Conservation (phyloP, 2,329 filamentous ascomycete genomes). For the Cladosporium oxysporum region DNA sequence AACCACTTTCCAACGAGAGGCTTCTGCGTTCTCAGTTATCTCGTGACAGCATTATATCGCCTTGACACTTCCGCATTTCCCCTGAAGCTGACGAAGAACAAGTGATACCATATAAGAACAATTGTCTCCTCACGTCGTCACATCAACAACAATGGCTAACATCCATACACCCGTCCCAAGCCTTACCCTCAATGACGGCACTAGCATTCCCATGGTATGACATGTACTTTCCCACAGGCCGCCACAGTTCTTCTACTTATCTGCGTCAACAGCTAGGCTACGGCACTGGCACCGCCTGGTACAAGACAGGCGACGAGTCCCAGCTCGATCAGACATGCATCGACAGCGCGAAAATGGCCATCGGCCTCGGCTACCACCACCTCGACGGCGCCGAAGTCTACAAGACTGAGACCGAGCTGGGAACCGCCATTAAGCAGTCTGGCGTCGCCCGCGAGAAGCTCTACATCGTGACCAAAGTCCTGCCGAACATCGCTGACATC, state of each 20-base stretch:
- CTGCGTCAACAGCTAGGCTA: constrained; percentile 61
- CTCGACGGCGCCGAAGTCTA: constrained; percentile 72
- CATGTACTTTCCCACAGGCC: not conserved
- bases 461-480: constrained; percentile 59
- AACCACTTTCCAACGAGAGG: not conserved
- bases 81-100: no score
- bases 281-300: constrained; percentile 71
- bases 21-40: no score
- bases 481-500: constrained; percentile 56
- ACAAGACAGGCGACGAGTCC: constrained; percentile 51
- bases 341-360: constrained; percentile 61
- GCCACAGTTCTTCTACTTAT: not conserved
- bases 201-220: constrained; percentile 67
- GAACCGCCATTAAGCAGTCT: constrained; percentile 47
- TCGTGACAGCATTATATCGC: not conserved
- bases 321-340: constrained; percentile 60
- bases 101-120: no score
- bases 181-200: constrained; percentile 73
- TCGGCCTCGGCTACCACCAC: constrained; percentile 69
- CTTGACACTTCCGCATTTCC: not conserved
- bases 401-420: constrained; percentile 54
- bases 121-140: not conserved
- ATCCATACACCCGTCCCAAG: constrained; percentile 54
- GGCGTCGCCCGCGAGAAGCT: constrained; percentile 50
- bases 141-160: constrained; percentile 27